These are phyloP conservation scores for Fistulina hepatica DNA, from an alignment of 1,284 basidiomycete species.

Conservation along the genomic window DNA sequence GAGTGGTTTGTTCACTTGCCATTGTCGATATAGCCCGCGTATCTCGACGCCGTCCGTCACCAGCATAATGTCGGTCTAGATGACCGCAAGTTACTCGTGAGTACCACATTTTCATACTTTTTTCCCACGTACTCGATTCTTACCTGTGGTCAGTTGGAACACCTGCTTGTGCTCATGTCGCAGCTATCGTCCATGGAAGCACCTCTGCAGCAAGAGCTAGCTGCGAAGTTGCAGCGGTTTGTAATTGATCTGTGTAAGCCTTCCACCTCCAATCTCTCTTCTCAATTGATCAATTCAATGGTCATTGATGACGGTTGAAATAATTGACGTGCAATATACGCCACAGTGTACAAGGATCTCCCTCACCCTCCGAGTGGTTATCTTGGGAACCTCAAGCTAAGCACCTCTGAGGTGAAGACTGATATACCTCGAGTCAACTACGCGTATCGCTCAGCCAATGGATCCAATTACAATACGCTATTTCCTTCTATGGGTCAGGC, in stretches of 20 bases:
- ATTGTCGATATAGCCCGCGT: conserved; percentile 29
- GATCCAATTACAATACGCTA: conserved; percentile 46
- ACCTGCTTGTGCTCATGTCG: conserved; percentile 43
- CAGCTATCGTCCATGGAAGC: conserved; percentile 27
- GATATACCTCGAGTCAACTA: conserved; percentile 25
- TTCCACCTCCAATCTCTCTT: conserved; percentile 8
- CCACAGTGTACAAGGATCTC: conserved; percentile 57
- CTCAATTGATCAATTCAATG: conserved; percentile 11
- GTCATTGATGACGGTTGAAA: conserved; percentile 2
- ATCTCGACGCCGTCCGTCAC: conserved; percentile 38
- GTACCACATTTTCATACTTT: conserved; percentile 14
- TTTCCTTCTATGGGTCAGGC: conserved; percentile 49
- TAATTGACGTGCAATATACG: too few relatives aligned
- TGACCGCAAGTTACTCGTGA: conserved; percentile 45
- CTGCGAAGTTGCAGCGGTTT: conserved; percentile 30
- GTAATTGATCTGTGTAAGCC: conserved; percentile 42
- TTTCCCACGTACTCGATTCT: neutral
- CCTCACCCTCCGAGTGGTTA: conserved; percentile 54
- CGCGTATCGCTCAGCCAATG: conserved; percentile 44
- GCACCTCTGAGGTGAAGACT: conserved; percentile 8
- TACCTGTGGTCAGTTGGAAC: conserved; percentile 36
- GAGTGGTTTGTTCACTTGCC: neutral
- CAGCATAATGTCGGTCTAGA: conserved; percentile 36
- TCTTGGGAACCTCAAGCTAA: conserved; percentile 22
- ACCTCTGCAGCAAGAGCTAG: conserved; percentile 21